Evolutionary conservation across 176 grass and related monocot genomes (phyloP).

Genomic region (Ensete ventricosum): DNA sequence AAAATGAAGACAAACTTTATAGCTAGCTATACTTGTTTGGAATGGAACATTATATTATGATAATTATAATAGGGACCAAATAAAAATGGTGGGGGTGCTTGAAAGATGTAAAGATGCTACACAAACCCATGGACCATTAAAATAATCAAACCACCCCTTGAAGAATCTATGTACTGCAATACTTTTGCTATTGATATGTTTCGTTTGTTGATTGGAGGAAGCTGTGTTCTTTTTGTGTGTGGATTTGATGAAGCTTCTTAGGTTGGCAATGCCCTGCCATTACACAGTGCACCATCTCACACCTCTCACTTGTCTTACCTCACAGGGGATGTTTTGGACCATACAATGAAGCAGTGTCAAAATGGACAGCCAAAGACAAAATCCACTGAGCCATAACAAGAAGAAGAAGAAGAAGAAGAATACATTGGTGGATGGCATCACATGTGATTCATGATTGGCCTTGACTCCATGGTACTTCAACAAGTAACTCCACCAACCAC

Average conservation of each 20-base stretch:
- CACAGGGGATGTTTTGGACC: not conserved
- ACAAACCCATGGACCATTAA: not conserved
- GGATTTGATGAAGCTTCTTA: conserved; percentile 4
- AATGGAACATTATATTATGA: not conserved
- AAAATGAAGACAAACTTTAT: not conserved
- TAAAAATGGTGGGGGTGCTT: not conserved
- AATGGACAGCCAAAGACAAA: conserved; percentile 9
- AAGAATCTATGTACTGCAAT: not conserved
- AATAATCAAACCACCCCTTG: not conserved
- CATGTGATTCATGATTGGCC: conserved; percentile 11
- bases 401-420: not conserved
- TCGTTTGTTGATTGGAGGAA: conserved; percentile 6
- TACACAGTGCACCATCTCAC: not conserved
- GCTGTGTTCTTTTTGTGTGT: not conserved
- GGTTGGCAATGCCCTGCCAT: not conserved
- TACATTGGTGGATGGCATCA: not conserved
- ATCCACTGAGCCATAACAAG: not conserved
- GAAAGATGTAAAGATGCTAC: not conserved
- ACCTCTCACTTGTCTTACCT: not conserved
- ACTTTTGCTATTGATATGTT: not conserved
- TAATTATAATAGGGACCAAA: not conserved
- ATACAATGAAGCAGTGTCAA: not conserved
- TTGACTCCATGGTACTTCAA: not conserved
- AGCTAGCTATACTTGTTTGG: not conserved
- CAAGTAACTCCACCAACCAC: no score